Evolutionary conservation across 2,329 filamentous ascomycete species (phyloP), one percentile per base, ranked within the genome.

Genomic region (Xylariaceae sp.): DNA sequence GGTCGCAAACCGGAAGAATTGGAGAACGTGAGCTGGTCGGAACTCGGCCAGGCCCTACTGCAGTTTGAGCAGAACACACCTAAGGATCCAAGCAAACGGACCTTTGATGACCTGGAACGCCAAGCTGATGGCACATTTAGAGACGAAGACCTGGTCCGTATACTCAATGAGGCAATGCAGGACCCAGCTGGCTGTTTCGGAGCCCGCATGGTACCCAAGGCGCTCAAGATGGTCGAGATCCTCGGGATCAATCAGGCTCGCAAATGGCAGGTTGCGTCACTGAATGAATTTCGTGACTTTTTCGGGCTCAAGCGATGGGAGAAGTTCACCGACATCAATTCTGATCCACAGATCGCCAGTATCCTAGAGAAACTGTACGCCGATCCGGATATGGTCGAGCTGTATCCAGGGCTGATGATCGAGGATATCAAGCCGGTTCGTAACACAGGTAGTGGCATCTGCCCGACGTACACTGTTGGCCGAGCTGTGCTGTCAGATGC

Each of bases 91-190:
- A 67, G 68, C 18, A 59, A 66, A 2, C 74, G 78, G 33, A 72
- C 73, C 1, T 80, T 81, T 59, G 76, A 71, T 18, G 70, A 66
- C 4, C 61, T 81, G 12, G 54, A 75, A 56, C 74, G 77, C 18
- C 67, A 72, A 15, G 61, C 64, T 10, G 70, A 82, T 51, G 80
- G 80, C 0, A 74, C 58, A 0, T 84, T 81, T 58, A 68, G 74
- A 35, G 80, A 86, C 48, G 75, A 77, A 32, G 75, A 82, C n/a
- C 68, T 86, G 12, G 78, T 76, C 1, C 66, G 70, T 1, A 72
- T 82, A 14, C 71, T 85, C n/a, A 75, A 73, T 19, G 72, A 74
- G 30, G 71, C 76, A n/a, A 81, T 84, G 62, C 77, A 85, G 18
- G 80, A 85, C 49, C 77, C 78, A 32, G 78, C 80, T 2, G 80